Evolutionary conservation across 1,284 basidiomycete species (phyloP), one percentile per base, ranked within the genome.

Genomic region (Moniliophthora roreri): DNA sequence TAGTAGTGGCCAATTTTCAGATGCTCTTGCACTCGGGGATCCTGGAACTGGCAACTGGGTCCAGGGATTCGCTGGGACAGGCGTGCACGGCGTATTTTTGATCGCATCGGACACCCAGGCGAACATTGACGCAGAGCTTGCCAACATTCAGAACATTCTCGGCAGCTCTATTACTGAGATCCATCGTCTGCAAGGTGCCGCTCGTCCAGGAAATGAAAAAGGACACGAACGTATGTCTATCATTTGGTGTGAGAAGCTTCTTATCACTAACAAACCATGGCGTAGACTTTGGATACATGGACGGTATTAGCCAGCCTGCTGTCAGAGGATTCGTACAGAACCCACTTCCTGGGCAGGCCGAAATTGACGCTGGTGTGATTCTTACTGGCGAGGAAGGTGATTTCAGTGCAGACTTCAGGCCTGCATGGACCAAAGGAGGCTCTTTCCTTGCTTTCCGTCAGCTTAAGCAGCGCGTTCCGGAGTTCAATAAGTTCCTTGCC

Each of bases 291-390:
- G 74, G 72, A 6, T 76, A 69, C 62, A 61, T 71, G 58, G 74
- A 76, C 53, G 74, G 74, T 4, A 72, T 76, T 53, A 70, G 70
- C 34, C 68, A 73, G 48, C 74, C 74, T 4, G 70, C 66, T 1
- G 65, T 75, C 32, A 54, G 63, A 23, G 65, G 68, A 6, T 69
- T 74, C 54, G 65, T 11, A 10, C 11, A 40, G 35, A 66, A 62
- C 24, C 64, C 64, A 15, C 57, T 64, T 16, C 71, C 71, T 4
- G 73, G 73, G 9, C 73, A 73, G 56, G 60, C 62, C 32, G 56
- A 63, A 15, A 62, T 70, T 48, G 48, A 46, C 0, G 62, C 67
- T 45, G 75, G 74, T 28, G 55, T 67, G 20, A 65, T 75, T 45
- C 56, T 76, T 18, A 51, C 68, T 18, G 71, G 71, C 6, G 65